Percentiles rank a stretch among this genome's conserved stretches.
phyloP scores from a whole-genome alignment of 2,329 filamentous ascomycete genomes.

The Diaporthe eres region DNA sequence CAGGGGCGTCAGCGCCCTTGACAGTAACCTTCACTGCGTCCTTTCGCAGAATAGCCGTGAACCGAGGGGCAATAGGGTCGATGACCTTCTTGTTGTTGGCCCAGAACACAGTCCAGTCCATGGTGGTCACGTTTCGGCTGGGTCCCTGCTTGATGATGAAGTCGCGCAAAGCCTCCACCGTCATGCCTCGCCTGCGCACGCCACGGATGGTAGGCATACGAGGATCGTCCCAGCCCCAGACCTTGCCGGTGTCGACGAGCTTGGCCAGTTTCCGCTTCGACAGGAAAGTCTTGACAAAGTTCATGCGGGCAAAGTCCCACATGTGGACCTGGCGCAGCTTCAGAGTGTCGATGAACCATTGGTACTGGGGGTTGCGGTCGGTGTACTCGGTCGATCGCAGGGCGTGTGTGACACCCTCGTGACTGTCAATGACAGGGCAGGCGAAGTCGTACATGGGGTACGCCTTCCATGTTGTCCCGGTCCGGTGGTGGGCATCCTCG shows the following conservation, averaged over 20 bases:
- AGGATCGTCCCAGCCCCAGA: conserved; percentile 89
- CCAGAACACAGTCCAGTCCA: conserved; percentile 86
- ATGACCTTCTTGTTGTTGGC: conserved; percentile 85
- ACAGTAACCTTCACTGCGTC: conserved; percentile 80
- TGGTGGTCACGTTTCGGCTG: conserved; percentile 85
- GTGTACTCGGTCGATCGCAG: conserved; percentile 89
- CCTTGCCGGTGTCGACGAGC: conserved; percentile 81
- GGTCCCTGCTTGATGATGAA: conserved; percentile 90
- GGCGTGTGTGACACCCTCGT: conserved; percentile 88
- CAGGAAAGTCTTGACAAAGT: conserved; percentile 85
- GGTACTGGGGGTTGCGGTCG: conserved; percentile 87
- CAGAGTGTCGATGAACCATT: conserved; percentile 85
- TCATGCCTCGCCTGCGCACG: conserved; percentile 83
- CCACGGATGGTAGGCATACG: conserved; percentile 89
- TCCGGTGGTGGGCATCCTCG: conserved; percentile 79
- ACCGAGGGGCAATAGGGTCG: conserved; percentile 80
- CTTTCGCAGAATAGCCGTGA: conserved; percentile 80
- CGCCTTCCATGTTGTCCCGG: conserved; percentile 84
- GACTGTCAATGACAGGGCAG: conserved; percentile 83
- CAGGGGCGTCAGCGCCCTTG: conserved; percentile 76
- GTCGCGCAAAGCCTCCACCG: conserved; percentile 82
- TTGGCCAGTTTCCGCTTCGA: conserved; percentile 91
- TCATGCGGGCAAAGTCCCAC: conserved; percentile 89
- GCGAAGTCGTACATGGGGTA: conserved; percentile 92
- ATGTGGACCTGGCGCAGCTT: conserved; percentile 83